These are phyloP conservation scores for Picea engelmannii DNA, from an alignment of 83 land plant genomes.

Conservation along the genomic window DNA sequence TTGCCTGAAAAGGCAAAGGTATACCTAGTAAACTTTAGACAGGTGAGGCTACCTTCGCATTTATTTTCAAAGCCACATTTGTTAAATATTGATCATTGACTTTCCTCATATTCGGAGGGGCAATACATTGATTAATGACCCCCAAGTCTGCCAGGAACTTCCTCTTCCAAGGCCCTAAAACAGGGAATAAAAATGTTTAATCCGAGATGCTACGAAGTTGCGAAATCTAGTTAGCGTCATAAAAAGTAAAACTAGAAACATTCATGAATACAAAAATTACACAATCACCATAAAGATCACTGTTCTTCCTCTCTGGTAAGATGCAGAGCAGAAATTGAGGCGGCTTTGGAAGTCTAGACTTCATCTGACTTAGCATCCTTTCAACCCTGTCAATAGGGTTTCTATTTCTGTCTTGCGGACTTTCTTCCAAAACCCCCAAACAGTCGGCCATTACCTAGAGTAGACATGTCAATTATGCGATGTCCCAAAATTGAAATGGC, in stretches of 20 bases:
- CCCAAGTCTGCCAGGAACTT: constrained; percentile 61
- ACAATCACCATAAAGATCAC: constrained; percentile 16
- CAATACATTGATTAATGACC: constrained; percentile 83
- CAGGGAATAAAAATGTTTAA: no score
- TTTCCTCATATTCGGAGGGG: constrained; percentile 30
- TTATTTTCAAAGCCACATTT: constrained; percentile 85
- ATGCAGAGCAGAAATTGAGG: no score
- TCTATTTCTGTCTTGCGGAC: constrained; percentile 21
- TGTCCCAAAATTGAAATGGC: background rate
- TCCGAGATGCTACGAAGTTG: no score
- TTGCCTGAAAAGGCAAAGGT: background rate
- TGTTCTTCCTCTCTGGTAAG: no score
- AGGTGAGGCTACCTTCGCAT: constrained; percentile 61
- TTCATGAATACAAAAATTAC: background rate
- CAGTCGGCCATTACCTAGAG: no score
- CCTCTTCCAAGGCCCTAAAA: constrained; percentile 60
- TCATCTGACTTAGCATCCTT: background rate
- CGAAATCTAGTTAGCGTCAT: no score
- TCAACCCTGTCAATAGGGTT: constrained; percentile 57
- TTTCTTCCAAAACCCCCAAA: no score
- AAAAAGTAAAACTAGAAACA: no score
- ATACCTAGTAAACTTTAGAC: no score
- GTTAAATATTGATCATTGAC: constrained; percentile 85
- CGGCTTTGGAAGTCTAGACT: constrained; percentile 42
- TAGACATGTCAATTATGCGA: background rate